phyloP scores from a whole-genome alignment of 352 stramenopile species.

The Phytophthora sp. region DNA sequence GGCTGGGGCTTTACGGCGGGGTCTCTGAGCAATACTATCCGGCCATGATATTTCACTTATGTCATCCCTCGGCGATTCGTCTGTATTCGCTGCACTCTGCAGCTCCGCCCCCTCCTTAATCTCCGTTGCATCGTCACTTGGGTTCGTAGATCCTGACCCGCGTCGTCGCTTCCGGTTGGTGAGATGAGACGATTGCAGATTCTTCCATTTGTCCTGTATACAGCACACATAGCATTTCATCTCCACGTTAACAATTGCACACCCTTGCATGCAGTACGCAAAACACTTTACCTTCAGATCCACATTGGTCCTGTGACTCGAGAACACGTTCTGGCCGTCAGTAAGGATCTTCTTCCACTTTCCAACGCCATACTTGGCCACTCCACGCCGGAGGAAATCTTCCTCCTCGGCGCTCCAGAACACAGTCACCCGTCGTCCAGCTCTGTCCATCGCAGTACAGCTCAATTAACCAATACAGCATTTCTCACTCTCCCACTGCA shows the following conservation, averaged over 20 bases:
- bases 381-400: constrained; percentile 41
- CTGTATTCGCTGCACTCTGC: not conserved
- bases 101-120: not conserved
- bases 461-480: not conserved
- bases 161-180: constrained; percentile 11
- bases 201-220: constrained; percentile 57
- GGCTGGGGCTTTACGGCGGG: not conserved
- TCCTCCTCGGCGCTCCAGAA: constrained; percentile 59
- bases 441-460: not conserved
- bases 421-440: constrained; percentile 26
- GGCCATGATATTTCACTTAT: not conserved
- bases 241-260: too few species aligned
- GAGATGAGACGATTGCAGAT: constrained; percentile 13
- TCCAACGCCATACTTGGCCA: constrained; percentile 45
- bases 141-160: not conserved
- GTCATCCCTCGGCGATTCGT: not conserved
- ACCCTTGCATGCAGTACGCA: constrained; percentile 27
- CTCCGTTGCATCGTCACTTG: not conserved
- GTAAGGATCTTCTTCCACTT: constrained; percentile 58
- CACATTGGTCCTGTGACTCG: constrained; percentile 54
- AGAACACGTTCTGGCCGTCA: constrained; percentile 46
- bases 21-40: not conserved
- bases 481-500: not conserved
- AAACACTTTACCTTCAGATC: constrained; percentile 61
- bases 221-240: not conserved